Percentiles rank a stretch among this genome's conserved stretches.
These are phyloP conservation scores for Dunaliella primolecta DNA, from an alignment of 139 green algal genomes.

Conservation along the genomic window DNA sequence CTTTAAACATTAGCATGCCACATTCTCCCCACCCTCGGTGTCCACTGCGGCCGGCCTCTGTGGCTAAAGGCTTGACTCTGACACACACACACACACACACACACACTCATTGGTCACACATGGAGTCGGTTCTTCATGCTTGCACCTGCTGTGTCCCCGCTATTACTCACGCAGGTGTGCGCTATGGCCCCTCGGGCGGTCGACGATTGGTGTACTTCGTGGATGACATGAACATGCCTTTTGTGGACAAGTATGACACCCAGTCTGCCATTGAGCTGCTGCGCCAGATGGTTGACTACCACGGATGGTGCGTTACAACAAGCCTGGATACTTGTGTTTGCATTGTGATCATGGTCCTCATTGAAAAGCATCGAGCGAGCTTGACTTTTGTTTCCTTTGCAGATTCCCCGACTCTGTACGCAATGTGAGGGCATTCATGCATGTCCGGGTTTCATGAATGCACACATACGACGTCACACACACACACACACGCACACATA, in stretches of 20 bases:
- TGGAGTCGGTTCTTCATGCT: background rate
- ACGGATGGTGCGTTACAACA: slow-evolving; percentile 66
- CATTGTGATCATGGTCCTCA: too few species aligned
- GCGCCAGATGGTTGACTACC: slow-evolving; percentile 84
- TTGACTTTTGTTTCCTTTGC: background rate
- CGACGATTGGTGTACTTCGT: slow-evolving; percentile 83
- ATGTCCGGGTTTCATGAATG: too few species aligned
- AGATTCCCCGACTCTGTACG: background rate
- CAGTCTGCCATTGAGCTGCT: slow-evolving; percentile 87
- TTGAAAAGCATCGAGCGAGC: background rate
- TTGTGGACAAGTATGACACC: slow-evolving; percentile 93
- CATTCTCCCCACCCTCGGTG: too few species aligned
- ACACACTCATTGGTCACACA: background rate
- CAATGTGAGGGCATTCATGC: too few species aligned
- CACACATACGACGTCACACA: background rate
- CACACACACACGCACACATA: background rate
- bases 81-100: background rate
- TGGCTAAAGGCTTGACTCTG: too few species aligned
- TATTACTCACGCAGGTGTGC: slow-evolving; percentile 50
- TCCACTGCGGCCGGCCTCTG: too few species aligned
- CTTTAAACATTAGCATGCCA: too few species aligned
- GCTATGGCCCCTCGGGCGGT: slow-evolving; percentile 81
- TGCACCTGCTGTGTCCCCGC: too few species aligned
- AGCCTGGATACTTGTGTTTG: too few species aligned
- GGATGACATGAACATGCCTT: slow-evolving; percentile 92